Base-by-base conservation (phyloP, 257 asterid species). In the Salvia rosmarinus region DNA sequence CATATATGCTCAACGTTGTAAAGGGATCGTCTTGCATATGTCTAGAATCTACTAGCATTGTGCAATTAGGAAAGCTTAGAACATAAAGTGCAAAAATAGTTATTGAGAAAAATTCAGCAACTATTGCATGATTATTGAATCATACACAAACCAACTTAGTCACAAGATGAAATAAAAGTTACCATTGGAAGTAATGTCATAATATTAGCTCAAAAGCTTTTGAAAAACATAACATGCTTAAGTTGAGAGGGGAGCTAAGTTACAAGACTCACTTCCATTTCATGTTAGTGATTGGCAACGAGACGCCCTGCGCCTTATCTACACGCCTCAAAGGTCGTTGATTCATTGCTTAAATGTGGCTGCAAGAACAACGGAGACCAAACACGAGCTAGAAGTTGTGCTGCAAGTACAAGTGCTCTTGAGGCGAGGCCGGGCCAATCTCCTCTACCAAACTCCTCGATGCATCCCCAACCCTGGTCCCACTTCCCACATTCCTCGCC, bases 371-470 rank as follows among this genome's bases (percentile, higher is more conserved):
- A 5, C 2, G 40, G 28, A n/a, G 34, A 9, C 19, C 42, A 20
- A 20, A 5, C 62, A 25, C 39, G 17, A 25, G 10, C 79, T 82
- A 93, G 91, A 89, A 90, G 71, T 93, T 89, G 73, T 89, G 97
- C 88, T 90, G 91, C 90, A 93, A 75, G 84, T 76, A 93, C 85
- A 93, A 79, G 69, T 86, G 89, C 68, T 93, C 85, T 75, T 84
- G 96, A 76, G 98, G 96, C 9, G 96, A 90, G 70, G 98, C 97
- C 1, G 98, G 98, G 3, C 87, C 91, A 21, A 90, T 93, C 85
- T 93, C 98, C 82, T 90, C 96, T 14, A 87, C 90, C 57, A 83
- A 81, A 79, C 94, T 87, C 72, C 87, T 81, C 80, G 87, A 65
- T 1, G 81, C 94, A 62, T 88, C 97, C 40, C 88, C 90, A 37